phyloP scores from a whole-genome alignment of 768 basidiomycete genomes.

The Austroboletus eburneus region DNA sequence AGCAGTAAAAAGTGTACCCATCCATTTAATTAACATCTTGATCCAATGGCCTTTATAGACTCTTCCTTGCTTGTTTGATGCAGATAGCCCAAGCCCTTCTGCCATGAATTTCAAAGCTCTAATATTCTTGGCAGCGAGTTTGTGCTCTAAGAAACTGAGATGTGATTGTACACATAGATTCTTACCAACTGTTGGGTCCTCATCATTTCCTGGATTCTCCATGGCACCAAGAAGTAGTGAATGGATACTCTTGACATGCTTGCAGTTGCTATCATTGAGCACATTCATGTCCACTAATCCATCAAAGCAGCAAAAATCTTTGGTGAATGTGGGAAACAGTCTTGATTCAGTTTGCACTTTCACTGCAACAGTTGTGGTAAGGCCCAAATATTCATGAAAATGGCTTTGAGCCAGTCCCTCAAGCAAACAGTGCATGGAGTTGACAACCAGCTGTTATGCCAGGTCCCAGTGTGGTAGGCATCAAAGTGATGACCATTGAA shows the following conservation, averaged over 20 bases:
- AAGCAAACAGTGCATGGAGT: constrained; percentile 22
- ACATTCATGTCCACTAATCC: not conserved
- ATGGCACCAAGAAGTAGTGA: not conserved
- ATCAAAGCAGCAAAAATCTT: not conserved
- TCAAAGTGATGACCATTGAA: constrained; percentile 17
- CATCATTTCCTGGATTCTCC: not conserved
- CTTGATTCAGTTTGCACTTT: not conserved
- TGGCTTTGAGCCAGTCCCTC: not conserved
- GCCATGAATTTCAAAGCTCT: not conserved
- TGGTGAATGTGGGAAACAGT: not conserved
- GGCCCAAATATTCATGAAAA: not conserved
- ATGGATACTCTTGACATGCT: not conserved
- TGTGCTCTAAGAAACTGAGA: not conserved
- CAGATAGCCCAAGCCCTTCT: not conserved
- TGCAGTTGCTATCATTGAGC: not conserved
- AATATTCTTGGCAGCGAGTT: not conserved
- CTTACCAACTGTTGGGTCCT: not conserved
- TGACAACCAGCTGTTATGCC: constrained; percentile 9
- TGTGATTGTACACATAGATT: not conserved
- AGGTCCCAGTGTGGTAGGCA: constrained; percentile 23
- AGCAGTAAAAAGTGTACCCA: not conserved
- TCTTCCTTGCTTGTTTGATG: not conserved
- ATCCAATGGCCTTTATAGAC: not conserved
- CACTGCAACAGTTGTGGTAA: not conserved
- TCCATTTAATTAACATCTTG: not conserved